Conservation (phyloP, 495 filamentous ascomycete genomes). For the Amniculicola lignicola region DNA sequence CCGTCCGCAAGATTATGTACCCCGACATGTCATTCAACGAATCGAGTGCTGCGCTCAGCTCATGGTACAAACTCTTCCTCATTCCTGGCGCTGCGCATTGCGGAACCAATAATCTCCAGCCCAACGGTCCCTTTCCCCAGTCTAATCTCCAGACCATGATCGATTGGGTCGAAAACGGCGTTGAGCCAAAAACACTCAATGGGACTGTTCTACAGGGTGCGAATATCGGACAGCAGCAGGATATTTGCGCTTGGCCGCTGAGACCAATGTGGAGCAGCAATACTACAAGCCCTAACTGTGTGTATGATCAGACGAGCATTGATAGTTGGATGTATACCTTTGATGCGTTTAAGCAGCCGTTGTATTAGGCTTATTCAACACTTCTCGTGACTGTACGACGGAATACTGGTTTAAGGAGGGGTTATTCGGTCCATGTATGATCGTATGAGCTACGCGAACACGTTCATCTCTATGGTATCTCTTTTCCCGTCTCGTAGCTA, state of each 20-base stretch:
- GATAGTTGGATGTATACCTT: conserved; percentile 4
- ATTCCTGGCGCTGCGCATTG: conserved; percentile 55
- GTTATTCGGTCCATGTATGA: no score
- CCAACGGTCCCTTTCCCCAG: conserved; percentile 48
- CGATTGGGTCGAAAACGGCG: conserved; percentile 52
- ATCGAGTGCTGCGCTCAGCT: conserved; percentile 43
- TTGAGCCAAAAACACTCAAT: conserved; percentile 44
- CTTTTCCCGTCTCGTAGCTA: no score
- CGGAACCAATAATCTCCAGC: conserved; percentile 41
- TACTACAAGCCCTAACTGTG: conserved; percentile 43
- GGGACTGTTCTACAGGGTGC: conserved; percentile 41
- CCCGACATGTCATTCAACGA: conserved; percentile 41
- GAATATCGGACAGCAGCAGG: conserved; percentile 43
- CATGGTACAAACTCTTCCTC: conserved; percentile 54
- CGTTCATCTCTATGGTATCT: no score
- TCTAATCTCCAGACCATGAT: conserved; percentile 48
- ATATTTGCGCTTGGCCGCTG: conserved; percentile 50
- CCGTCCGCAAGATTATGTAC: conserved; percentile 53
- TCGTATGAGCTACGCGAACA: no score
- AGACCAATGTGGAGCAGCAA: conserved; percentile 46
- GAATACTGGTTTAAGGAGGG: no score
- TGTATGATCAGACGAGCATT: conserved; percentile 41
- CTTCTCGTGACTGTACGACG: no score
- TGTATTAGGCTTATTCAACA: no score
- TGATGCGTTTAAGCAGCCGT: neutral